Evolutionary conservation across 2,329 filamentous ascomycete genomes (phyloP), one percentile per base, ranked within the genome.

Genomic region (Ceratocystis huliohia): DNA sequence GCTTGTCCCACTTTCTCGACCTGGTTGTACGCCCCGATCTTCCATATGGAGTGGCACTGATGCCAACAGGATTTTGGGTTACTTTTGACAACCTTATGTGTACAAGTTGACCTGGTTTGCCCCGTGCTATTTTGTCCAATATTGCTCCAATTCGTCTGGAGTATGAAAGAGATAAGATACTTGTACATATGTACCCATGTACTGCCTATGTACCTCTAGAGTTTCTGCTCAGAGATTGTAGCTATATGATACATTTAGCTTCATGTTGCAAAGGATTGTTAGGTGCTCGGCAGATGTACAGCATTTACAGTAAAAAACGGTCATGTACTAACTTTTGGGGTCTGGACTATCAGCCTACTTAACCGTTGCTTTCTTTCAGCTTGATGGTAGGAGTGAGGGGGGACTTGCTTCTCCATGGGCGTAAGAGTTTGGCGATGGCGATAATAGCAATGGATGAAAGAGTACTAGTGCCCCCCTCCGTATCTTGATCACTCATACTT

Each of bases 31-130:
- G 17, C 53, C 53, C 53, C n/a, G 25, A 13, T 25, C 13, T 33
- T 33, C 33, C 7, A 25, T 17, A n/a, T 59, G 17, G 53, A 20
- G 53, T n/a, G 33, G 53, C 25, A 37, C 53, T 30, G 8, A 30
- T 33, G 15, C 53, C 15, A 59, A 59, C 5, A 59, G 53, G 53
- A 59, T 59, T 59, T 59, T 59, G 28, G 33, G 53, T 59, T 59
- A 59, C 28, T 59, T 33, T 30, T 37, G 53, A 30, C 53, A 59
- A 25, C 25, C n/a, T 53, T 53, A 15, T 25, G 20, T 59, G 53
- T 30, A 30, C 25, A 59, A n/a, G n/a, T 25, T 17, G 53, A 30
- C 28, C 15, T 30, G 6, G n/a, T 30, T 30, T n/a, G 28, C 10
- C 8, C 3, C 37, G 10, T n/a, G 25, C 5, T 20, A 17, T 59